Evolutionary conservation across 2,329 filamentous ascomycete species (phyloP).

Genomic region (Shiraia sp.): DNA sequence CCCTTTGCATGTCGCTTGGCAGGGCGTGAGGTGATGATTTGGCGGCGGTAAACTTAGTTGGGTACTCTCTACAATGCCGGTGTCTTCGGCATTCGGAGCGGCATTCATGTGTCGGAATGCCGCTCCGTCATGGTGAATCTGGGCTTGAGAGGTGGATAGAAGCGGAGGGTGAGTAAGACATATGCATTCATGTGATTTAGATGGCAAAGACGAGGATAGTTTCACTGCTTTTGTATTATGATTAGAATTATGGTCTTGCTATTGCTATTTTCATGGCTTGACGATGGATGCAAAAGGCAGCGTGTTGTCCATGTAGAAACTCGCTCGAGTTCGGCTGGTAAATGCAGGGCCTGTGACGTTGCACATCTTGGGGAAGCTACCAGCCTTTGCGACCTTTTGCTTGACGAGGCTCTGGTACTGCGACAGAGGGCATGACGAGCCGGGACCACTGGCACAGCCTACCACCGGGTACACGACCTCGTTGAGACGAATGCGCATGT

Average conservation of each 20-base stretch:
- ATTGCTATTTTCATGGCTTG: slow-evolving; percentile 23
- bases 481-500: slow-evolving; percentile 63
- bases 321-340: slow-evolving; percentile 19
- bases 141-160: background rate
- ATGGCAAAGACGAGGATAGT: background rate
- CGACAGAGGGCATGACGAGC: slow-evolving; percentile 35
- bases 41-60: no score
- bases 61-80: no score
- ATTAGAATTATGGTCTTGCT: background rate
- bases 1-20: no score
- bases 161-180: slow-evolving; percentile 4
- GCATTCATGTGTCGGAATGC: no score
- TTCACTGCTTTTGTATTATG: background rate
- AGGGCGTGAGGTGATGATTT: no score
- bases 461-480: slow-evolving; percentile 65
- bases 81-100: no score
- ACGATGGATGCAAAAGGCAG: slow-evolving; percentile 26
- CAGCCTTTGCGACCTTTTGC: slow-evolving; percentile 50
- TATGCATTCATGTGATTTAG: slow-evolving; percentile 1
- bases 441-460: slow-evolving; percentile 60
- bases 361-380: slow-evolving; percentile 56
- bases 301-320: slow-evolving; percentile 32
- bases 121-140: no score
- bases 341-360: slow-evolving; percentile 28
- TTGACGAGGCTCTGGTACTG: slow-evolving; percentile 46